Evolutionary conservation across 306 rosid genomes (phyloP), one percentile per base, ranked within the genome.

Genomic region (Citrullus colocynthis): DNA sequence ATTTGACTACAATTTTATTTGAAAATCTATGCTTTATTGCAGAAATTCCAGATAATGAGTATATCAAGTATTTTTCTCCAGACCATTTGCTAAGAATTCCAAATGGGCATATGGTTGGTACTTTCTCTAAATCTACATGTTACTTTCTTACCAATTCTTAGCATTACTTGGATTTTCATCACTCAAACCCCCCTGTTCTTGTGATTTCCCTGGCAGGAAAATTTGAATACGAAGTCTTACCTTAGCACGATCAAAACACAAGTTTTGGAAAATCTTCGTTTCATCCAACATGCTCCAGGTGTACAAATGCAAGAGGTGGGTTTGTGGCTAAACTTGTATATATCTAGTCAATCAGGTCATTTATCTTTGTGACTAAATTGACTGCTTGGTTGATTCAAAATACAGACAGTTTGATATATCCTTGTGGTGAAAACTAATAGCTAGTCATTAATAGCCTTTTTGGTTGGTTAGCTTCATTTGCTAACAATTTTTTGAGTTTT

Each of bases 291-390:
- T 69, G 98, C 98, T 76, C 98, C 97, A 4, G 87, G 96, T 80
- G 98, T 95, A 51, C 98, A 95, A 79, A 85, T 95, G 98, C 98
- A 95, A 74, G 98, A 95, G 97, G 98, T 95, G 82, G 88, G 89
- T 70, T 52, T 73, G 44, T 73, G 28, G 24, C 77, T 4, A 15
- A 51, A 73, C 44, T 73, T 24, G 58, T 45, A 11, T 45, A 11
- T 67, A 36, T 67, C 58, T 49, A 51, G 39, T 51, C 41, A 30
- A 73, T 17, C 77, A 28, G 60, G n/a, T 73, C 28, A 17, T 73
- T 72, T 30, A 48, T 30, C 14, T 72, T 72, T 49, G 77, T 16
- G 20, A 45, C 45, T 28, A 7, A 48, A 24, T 28, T 44, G 56
- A 48, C 76, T 24, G 58, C 0, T 13, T 71, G 41, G 7, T 28